Base-by-base conservation (phyloP, 768 basidiomycete genomes). In the Brasilioporus rufonigricans region DNA sequence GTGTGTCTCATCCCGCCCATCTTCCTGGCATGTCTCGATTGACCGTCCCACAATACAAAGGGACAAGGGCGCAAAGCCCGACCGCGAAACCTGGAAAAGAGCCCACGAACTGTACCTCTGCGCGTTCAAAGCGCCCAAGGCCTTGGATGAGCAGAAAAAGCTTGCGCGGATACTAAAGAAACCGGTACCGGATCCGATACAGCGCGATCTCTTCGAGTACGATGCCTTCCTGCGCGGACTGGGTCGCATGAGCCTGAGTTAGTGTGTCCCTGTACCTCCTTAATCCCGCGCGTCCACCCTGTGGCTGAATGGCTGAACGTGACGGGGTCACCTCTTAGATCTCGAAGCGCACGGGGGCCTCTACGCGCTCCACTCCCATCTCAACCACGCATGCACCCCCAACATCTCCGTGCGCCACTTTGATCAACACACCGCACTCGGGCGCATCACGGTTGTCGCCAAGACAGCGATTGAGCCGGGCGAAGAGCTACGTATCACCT, bases 261-360 rank as follows among this genome's bases (percentile, higher is more conserved):
- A 58, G 86, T 78, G 21, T n/a, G 13, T 21, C 14, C 7, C 57
- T 53, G 29, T 9, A 29, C 27, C 27, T 26, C 21, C 19, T 14
- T 43, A 56, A 53, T 19, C 13, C 32, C 43, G 24, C 45, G 16
- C 16, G 21, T 35, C 52, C 53, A 9, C 27, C 27, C n/a, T 50
- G 35, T 44, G 45, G 40, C 48, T 50, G 33, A 53, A 44, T 39
- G 36, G 38, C 16, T 40, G 39, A 26, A 29, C 27, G 27, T 9
- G 10, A 35, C 29, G 8, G 38, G n/a, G 19, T 16, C 13, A 33
- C 23, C 36, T 11, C 8, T 14, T 48, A 87, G 87, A 93, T 64
- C 75, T 93, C 48, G 93, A 94, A 72, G 82, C 87, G 2, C 90
- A 93, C 51, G 92, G 91, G 3, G 93, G 92, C 2, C 74, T 96